These are phyloP conservation scores for Globisporangium nodosum DNA, from an alignment of 352 stramenopile genomes.

Conservation along the genomic window DNA sequence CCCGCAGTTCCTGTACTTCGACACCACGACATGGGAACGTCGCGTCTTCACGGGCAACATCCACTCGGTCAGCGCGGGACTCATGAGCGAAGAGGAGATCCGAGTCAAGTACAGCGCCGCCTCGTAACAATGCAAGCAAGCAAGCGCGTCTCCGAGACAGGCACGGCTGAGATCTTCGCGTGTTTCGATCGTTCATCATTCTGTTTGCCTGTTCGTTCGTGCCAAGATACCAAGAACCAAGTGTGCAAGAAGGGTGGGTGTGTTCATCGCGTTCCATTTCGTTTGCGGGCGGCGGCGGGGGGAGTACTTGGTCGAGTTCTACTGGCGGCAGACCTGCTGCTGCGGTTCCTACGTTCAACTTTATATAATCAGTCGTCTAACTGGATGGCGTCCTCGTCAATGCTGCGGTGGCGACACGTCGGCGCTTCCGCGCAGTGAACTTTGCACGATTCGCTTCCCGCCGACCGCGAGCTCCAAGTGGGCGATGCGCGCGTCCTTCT, in stretches of 20 bases:
- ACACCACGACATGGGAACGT: slow-evolving; percentile 93
- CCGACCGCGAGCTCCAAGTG: slow-evolving; percentile 50
- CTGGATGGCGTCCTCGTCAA: not conserved
- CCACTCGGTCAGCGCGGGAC: slow-evolving; percentile 74
- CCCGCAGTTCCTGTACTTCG: slow-evolving; percentile 94
- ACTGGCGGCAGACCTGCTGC: not conserved
- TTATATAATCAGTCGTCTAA: slow-evolving; percentile 2
- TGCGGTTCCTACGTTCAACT: slow-evolving; percentile 2
- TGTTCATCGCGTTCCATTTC: slow-evolving; percentile 3
- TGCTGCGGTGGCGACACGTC: not conserved
- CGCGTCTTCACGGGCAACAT: slow-evolving; percentile 92
- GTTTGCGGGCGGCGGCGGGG: not conserved
- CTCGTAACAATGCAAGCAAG: slow-evolving; percentile 53
- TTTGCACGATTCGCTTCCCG: slow-evolving; percentile 33
- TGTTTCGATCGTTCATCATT: not conserved
- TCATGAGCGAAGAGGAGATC: slow-evolving; percentile 93
- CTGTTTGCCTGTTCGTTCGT: not conserved
- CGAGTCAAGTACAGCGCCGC: slow-evolving; percentile 91
- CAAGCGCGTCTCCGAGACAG: slow-evolving; percentile 1
- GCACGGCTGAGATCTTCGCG: not conserved
- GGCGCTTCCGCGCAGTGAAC: not conserved
- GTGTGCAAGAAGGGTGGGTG: not conserved
- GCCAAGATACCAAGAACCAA: not conserved
- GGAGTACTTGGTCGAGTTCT: not conserved
- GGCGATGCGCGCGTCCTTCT: slow-evolving; percentile 37